phyloP scores from a whole-genome alignment of 148 eudicot species.

The Rhododendron ovatum region DNA sequence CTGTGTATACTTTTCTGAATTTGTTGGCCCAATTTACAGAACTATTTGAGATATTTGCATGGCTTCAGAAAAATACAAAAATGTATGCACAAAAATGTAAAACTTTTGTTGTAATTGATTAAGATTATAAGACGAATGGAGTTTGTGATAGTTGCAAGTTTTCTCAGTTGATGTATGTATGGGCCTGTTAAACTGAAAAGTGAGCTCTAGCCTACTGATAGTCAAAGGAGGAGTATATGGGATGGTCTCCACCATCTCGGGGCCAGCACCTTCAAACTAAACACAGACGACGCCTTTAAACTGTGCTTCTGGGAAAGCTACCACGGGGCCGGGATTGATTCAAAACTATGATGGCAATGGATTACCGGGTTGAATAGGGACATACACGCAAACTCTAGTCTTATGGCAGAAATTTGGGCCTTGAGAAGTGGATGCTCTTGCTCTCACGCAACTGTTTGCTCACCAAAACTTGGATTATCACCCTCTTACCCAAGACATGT shows the following conservation, averaged over 20 bases:
- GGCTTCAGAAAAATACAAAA: not conserved
- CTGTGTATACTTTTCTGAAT: not conserved
- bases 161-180: not conserved
- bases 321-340: not conserved
- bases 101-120: not conserved
- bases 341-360: not conserved
- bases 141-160: not conserved
- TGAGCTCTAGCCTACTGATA: too few relatives aligned
- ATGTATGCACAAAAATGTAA: not conserved
- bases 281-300: not conserved
- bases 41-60: not conserved
- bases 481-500: not conserved
- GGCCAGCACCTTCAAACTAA: not conserved
- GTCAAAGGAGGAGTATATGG: not conserved
- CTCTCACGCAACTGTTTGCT: not conserved
- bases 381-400: not conserved
- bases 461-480: too few relatives aligned
- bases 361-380: not conserved
- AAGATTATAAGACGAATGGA: not conserved
- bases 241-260: too few relatives aligned
- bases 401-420: not conserved
- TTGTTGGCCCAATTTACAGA: not conserved
- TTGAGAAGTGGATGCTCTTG: not conserved
- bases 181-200: not conserved
- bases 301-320: not conserved